Percentiles rank a stretch among this genome's conserved stretches.
These are phyloP conservation scores for Solidago caesia DNA, from an alignment of 129 eudicot genomes.

Conservation along the genomic window DNA sequence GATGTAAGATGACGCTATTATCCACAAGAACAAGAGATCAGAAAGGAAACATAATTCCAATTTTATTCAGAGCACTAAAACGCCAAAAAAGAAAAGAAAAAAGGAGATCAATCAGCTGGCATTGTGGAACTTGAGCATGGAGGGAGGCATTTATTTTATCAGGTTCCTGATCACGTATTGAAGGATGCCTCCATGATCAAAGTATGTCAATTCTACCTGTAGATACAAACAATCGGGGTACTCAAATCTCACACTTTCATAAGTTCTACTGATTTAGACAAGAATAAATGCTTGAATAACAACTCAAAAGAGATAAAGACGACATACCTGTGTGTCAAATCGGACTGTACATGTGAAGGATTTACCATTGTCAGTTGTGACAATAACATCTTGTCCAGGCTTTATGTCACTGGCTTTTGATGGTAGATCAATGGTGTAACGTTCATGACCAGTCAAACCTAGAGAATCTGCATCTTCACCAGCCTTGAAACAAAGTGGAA, in stretches of 20 bases:
- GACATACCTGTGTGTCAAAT: conserved; percentile 89
- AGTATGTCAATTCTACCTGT: conserved; percentile 96
- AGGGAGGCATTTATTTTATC: conserved; percentile 36
- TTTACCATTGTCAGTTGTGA: conserved; percentile 81
- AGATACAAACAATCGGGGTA: neutral
- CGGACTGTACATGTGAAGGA: conserved; percentile 79
- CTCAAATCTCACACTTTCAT: neutral
- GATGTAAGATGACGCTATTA: neutral
- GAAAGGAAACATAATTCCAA: neutral
- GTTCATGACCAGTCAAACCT: conserved; percentile 92
- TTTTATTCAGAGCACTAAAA: conserved; percentile 9
- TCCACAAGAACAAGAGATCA: neutral
- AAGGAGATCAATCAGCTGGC: neutral
- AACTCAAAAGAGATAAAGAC: neutral
- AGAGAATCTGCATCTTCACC: conserved; percentile 94
- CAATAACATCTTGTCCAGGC: conserved; percentile 95
- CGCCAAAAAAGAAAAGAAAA: neutral
- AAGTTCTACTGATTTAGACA: neutral
- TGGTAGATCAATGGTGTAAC: conserved; percentile 85
- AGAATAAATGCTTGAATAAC: neutral
- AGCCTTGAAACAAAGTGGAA: conserved; percentile 93
- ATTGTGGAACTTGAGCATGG: conserved; percentile 8
- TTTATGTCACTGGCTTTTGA: conserved; percentile 62
- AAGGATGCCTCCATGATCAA: conserved; percentile 96
- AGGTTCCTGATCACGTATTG: conserved; percentile 79